These are phyloP conservation scores for Fragaria vesca DNA, from an alignment of 306 rosid genomes.

Conservation along the genomic window DNA sequence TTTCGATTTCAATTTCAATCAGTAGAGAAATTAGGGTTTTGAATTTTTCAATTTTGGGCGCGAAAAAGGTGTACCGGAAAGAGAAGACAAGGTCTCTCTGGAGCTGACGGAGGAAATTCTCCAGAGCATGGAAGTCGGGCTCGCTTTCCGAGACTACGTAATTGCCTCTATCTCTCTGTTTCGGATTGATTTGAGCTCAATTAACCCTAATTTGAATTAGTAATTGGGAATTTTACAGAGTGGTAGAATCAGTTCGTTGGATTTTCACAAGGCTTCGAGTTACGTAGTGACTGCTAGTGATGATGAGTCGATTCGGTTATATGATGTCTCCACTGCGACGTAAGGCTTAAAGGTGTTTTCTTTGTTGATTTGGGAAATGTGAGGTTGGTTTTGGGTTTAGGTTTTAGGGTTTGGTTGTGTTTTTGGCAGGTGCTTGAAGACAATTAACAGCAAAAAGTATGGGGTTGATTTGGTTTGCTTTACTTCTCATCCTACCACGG, in stretches of 20 bases:
- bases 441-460: constrained; percentile 95
- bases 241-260: constrained; percentile 86
- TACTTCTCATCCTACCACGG: constrained; percentile 94
- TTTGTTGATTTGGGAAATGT: not conserved
- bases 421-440: constrained; percentile 81
- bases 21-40: not conserved
- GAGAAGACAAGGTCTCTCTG: constrained; percentile 90
- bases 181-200: not conserved
- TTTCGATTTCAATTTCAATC: not conserved
- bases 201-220: not conserved
- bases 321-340: constrained; percentile 82
- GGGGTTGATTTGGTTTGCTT: constrained; percentile 97
- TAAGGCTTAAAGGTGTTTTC: constrained; percentile 23
- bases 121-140: constrained; percentile 98
- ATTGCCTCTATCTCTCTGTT: not conserved
- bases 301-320: constrained; percentile 87
- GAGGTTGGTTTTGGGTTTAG: not conserved
- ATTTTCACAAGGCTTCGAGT: constrained; percentile 79
- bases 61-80: constrained; percentile 50
- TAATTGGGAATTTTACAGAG: constrained; percentile 42
- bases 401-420: not conserved
- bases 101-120: constrained; percentile 90
- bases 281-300: constrained; percentile 96
- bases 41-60: not conserved
- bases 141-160: constrained; percentile 90